Conservation (phyloP, 495 filamentous ascomycete genomes). For the Talaromyces proteolyticus region DNA sequence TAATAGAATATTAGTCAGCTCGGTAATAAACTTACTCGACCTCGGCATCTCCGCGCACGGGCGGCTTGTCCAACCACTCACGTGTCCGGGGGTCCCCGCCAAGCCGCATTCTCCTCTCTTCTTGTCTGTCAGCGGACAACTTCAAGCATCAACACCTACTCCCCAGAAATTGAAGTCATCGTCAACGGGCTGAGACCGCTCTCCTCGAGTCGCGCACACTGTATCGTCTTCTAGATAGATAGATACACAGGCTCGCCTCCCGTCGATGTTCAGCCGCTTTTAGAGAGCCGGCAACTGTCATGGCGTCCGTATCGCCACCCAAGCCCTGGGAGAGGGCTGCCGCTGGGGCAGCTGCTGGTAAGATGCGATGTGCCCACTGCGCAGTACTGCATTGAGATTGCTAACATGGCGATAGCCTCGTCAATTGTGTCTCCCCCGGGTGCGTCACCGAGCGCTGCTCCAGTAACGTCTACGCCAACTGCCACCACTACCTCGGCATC, state of each 20-base stretch:
- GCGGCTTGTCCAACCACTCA: no score
- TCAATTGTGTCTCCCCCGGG: neutral
- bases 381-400: slow-evolving; percentile 5
- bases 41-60: no score
- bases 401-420: neutral
- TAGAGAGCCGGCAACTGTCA: slow-evolving; percentile 11
- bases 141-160: no score
- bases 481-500: slow-evolving; percentile 36
- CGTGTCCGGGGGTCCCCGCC: no score
- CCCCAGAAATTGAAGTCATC: no score
- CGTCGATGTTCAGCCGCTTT: neutral
- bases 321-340: slow-evolving; percentile 90
- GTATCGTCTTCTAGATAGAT: neutral
- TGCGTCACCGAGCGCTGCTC: slow-evolving; percentile 22
- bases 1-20: no score
- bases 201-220: no score
- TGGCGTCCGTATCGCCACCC: slow-evolving; percentile 71
- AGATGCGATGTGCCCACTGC: slow-evolving; percentile 13
- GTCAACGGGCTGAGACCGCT: no score
- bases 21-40: no score
- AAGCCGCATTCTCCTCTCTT: no score
- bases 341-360: slow-evolving; percentile 47
- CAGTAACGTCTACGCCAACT: slow-evolving; percentile 28
- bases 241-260: neutral
- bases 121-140: no score